Percentiles rank a stretch among this genome's conserved stretches.
Conservation (phyloP, 805 yeast genomes). For the Lipomyces orientalis region DNA sequence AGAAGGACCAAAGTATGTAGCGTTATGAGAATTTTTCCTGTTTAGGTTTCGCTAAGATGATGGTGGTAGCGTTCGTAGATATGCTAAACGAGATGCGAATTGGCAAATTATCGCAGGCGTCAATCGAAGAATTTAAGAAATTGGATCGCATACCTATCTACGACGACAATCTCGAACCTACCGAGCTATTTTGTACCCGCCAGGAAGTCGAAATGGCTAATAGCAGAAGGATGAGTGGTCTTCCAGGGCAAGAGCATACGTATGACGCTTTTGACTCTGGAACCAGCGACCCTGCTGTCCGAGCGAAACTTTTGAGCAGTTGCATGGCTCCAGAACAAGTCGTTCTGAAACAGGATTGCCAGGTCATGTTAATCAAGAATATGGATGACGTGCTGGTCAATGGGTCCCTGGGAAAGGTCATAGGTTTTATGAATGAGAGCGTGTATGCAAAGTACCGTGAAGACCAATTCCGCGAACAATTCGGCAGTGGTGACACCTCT, state of each 20-base stretch:
- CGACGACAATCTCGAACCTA: conserved; percentile 81
- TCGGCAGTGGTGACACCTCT: conserved; percentile 11
- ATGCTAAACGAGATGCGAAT: conserved; percentile 81
- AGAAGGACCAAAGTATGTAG: conserved; percentile 59
- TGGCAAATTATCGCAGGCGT: conserved; percentile 63
- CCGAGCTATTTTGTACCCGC: conserved; percentile 87
- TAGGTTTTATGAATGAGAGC: conserved; percentile 54
- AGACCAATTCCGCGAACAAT: background rate
- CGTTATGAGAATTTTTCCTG: background rate
- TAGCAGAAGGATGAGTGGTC: conserved; percentile 51
- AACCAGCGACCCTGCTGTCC: conserved; percentile 38
- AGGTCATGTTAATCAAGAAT: conserved; percentile 92
- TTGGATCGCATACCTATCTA: conserved; percentile 61
- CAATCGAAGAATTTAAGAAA: conserved; percentile 55
- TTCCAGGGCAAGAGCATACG: conserved; percentile 55
- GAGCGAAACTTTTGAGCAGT: conserved; percentile 55
- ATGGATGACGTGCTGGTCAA: conserved; percentile 78
- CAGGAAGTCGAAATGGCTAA: conserved; percentile 84
- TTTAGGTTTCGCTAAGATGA: background rate
- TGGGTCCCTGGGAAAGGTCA: conserved; percentile 84
- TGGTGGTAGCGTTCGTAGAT: conserved; percentile 59
- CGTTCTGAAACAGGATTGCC: conserved; percentile 80
- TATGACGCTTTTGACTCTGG: conserved; percentile 57
- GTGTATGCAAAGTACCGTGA: conserved; percentile 38
- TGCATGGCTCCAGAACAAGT: conserved; percentile 74